Percentiles rank a stretch among this genome's conserved stretches.
Evolutionary conservation across 352 stramenopile species (phyloP).

Genomic region (Globisporangium alternatum): DNA sequence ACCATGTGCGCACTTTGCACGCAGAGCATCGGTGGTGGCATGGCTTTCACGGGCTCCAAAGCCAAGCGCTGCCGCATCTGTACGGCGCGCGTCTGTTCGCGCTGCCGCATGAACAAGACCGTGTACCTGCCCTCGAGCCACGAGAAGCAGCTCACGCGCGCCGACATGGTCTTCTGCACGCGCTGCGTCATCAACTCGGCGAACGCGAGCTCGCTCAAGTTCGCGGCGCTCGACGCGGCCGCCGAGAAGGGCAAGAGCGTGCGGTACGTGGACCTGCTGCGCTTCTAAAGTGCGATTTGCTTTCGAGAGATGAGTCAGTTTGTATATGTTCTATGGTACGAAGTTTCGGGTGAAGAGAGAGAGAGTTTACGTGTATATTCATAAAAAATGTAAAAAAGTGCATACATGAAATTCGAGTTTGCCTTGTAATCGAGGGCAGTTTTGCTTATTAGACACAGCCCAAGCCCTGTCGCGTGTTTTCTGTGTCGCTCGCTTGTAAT

Average conservation of each 20-base stretch:
- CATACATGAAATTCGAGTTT: too few species aligned
- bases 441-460: too few species aligned
- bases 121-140: constrained; percentile 18
- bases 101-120: constrained; percentile 22
- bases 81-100: constrained; percentile 20
- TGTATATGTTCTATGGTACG: too few species aligned
- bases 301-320: neutral
- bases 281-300: neutral
- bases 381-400: too few species aligned
- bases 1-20: neutral
- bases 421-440: too few species aligned
- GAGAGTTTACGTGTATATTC: too few species aligned
- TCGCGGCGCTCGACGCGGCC: constrained; percentile 4
- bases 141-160: constrained; percentile 22
- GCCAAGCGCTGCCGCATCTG: constrained; percentile 1
- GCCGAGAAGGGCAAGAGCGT: neutral
- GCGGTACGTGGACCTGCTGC: neutral
- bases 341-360: too few species aligned
- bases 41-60: neutral
- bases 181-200: constrained; percentile 23
- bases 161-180: constrained; percentile 27
- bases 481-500: too few species aligned
- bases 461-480: too few species aligned
- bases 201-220: constrained; percentile 7
- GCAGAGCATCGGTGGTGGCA: neutral